A percentile compares a stretch with the other conserved stretches of the same genome.
Evolutionary conservation across 2,329 filamentous ascomycete genomes (phyloP).

Genomic region (Hypoxylon sp.): DNA sequence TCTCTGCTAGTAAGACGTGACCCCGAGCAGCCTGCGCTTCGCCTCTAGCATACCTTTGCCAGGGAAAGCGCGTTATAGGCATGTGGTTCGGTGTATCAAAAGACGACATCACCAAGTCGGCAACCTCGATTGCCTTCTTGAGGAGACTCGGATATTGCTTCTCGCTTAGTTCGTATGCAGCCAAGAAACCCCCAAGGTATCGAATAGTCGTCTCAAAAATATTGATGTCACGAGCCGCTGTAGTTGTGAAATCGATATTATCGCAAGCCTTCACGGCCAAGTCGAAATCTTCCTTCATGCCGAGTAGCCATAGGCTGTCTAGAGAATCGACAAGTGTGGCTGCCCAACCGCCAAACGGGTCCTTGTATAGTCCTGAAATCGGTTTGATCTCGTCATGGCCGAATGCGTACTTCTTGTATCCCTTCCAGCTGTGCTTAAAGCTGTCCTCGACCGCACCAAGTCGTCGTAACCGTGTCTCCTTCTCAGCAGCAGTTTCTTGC

Average conservation of each 20-base stretch:
- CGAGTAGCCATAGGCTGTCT: conserved; percentile 82
- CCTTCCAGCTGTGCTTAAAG: conserved; percentile 69
- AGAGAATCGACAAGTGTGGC: conserved; percentile 76
- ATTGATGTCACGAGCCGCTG: conserved; percentile 66
- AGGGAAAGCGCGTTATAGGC: conserved; percentile 71
- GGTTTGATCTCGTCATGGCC: conserved; percentile 73
- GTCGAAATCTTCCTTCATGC: conserved; percentile 73
- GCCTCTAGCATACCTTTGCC: conserved; percentile 64
- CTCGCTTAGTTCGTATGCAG: conserved; percentile 76
- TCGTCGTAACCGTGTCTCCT: conserved; percentile 56
- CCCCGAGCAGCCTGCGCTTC: conserved; percentile 60
- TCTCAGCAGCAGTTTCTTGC: conserved; percentile 56
- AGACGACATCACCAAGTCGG: conserved; percentile 72
- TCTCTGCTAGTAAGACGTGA: conserved; percentile 60
- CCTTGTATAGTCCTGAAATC: conserved; percentile 63
- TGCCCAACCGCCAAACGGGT: conserved; percentile 76
- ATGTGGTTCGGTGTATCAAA: conserved; percentile 79
- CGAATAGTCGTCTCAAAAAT: conserved; percentile 80
- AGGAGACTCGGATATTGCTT: conserved; percentile 67
- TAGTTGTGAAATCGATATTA: conserved; percentile 71
- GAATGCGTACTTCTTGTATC: conserved; percentile 74
- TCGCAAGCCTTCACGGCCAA: conserved; percentile 71
- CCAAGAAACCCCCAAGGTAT: conserved; percentile 76
- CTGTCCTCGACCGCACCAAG: conserved; percentile 62
- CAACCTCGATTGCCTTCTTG: conserved; percentile 73